Percentiles rank a stretch among this genome's conserved stretches.
Evolutionary conservation across 2,329 filamentous ascomycete species (phyloP).

Genomic region (Ilyonectria robusta): DNA sequence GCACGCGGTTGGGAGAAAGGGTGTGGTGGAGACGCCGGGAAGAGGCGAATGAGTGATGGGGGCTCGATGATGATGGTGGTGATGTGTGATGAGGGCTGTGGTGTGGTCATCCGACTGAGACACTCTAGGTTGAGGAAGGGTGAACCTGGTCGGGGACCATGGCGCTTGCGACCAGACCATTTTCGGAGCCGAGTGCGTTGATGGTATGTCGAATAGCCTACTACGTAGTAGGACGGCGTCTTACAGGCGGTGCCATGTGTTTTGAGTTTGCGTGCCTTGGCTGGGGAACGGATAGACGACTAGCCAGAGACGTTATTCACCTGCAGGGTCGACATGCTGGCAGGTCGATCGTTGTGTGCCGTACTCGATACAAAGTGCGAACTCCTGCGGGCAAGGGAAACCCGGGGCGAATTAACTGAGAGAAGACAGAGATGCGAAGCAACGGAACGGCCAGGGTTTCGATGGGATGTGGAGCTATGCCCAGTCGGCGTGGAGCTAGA

Average conservation of each 20-base stretch:
- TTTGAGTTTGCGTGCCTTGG: slow-evolving; percentile 6
- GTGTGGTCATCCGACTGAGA: slow-evolving; percentile 49
- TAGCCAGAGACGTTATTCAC: slow-evolving; percentile 13
- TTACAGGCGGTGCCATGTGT: slow-evolving; percentile 5
- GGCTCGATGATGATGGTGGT: slow-evolving; percentile 38
- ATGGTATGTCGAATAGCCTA: slow-evolving; percentile 5
- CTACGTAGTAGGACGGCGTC: background rate
- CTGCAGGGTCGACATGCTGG: slow-evolving; percentile 22
- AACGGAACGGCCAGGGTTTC: slow-evolving; percentile 15
- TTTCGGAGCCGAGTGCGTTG: slow-evolving; percentile 16
- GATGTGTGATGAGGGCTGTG: slow-evolving; percentile 29
- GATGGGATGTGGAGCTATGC: slow-evolving; percentile 15
- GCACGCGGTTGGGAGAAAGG: slow-evolving; percentile 30
- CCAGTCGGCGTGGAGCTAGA: slow-evolving; percentile 23
- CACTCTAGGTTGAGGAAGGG: slow-evolving; percentile 41
- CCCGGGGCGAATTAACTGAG: slow-evolving; percentile 11
- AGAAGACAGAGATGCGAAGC: slow-evolving; percentile 11
- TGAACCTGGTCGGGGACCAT: slow-evolving; percentile 30
- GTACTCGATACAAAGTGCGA: slow-evolving; percentile 12
- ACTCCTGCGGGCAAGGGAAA: slow-evolving; percentile 23
- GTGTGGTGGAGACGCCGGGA: slow-evolving; percentile 35
- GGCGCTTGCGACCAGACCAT: slow-evolving; percentile 35
- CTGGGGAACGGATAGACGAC: slow-evolving; percentile 9
- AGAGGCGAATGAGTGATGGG: slow-evolving; percentile 37
- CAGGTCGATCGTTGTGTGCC: slow-evolving; percentile 18